Conservation (phyloP, 495 filamentous ascomycete species). For the Talaromyces wortmannii region DNA sequence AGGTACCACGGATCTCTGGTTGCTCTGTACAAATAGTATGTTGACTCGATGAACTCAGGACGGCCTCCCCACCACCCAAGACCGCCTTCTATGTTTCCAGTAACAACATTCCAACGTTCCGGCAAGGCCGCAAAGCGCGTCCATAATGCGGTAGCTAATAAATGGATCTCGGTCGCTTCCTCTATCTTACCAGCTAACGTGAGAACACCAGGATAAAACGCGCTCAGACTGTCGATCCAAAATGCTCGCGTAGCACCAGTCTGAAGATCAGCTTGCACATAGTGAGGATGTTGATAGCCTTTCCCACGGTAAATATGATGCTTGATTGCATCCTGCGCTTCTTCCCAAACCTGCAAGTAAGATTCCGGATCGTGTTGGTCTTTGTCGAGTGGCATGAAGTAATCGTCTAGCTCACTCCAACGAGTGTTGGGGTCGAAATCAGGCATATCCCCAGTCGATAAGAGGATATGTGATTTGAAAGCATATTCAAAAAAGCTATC, state of each 20-base stretch:
- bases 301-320: slow-evolving; percentile 67
- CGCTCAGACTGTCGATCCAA: slow-evolving; percentile 94
- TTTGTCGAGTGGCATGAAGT: slow-evolving; percentile 52
- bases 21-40: slow-evolving; percentile 84
- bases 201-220: slow-evolving; percentile 91
- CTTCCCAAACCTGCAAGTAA: slow-evolving; percentile 80
- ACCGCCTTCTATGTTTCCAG: slow-evolving; percentile 78
- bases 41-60: slow-evolving; percentile 94
- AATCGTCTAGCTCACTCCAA: slow-evolving; percentile 30
- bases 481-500: slow-evolving; percentile 99
- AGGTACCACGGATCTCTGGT: slow-evolving; percentile 97
- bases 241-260: slow-evolving; percentile 77
- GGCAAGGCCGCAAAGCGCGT: slow-evolving; percentile 86
- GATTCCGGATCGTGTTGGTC: slow-evolving; percentile 64
- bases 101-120: slow-evolving; percentile 84
- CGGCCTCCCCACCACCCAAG: slow-evolving; percentile 92
- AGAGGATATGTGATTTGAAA: slow-evolving; percentile 82
- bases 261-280: slow-evolving; percentile 79
- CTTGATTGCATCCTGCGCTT: slow-evolving; percentile 77
- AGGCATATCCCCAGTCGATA: slow-evolving; percentile 55
- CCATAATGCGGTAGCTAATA: slow-evolving; percentile 90
- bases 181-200: slow-evolving; percentile 80
- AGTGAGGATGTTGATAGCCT: slow-evolving; percentile 78
- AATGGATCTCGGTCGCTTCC: slow-evolving; percentile 80
- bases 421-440: slow-evolving; percentile 24